Evolutionary conservation across 2,329 filamentous ascomycete species (phyloP).

Genomic region (Trichoderma aggressivum): DNA sequence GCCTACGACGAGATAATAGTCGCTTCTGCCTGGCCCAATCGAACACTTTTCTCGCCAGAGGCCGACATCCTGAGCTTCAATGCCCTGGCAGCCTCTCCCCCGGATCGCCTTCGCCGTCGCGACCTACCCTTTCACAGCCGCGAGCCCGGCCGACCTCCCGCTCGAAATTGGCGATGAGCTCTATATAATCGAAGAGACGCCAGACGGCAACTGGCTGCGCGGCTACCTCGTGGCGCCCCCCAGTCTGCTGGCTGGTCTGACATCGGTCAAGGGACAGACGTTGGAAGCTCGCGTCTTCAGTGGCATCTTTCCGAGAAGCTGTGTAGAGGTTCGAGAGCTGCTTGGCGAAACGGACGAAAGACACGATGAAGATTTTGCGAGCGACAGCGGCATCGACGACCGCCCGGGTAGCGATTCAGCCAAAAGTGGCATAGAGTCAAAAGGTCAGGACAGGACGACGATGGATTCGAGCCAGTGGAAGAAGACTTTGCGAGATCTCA

Average conservation of each 20-base stretch:
- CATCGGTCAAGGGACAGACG: slow-evolving; percentile 85
- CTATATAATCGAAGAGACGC: slow-evolving; percentile 97
- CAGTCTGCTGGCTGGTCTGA: slow-evolving; percentile 86
- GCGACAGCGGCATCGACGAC: slow-evolving; percentile 31
- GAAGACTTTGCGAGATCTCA: slow-evolving; percentile 35
- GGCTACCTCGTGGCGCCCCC: slow-evolving; percentile 95
- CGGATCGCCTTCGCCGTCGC: slow-evolving; percentile 97
- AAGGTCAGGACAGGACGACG: slow-evolving; percentile 30
- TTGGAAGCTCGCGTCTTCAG: slow-evolving; percentile 95
- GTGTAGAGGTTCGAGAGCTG: slow-evolving; percentile 91
- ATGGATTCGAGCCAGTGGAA: slow-evolving; percentile 27
- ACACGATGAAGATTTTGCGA: slow-evolving; percentile 39
- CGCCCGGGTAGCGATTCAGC: slow-evolving; percentile 47
- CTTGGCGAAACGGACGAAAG: slow-evolving; percentile 68
- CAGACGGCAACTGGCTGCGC: slow-evolving; percentile 87
- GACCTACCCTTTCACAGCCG: slow-evolving; percentile 87
- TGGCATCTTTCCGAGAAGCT: slow-evolving; percentile 94
- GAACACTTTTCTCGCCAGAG: slow-evolving; percentile 11
- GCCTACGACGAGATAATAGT: background rate
- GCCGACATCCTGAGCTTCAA: slow-evolving; percentile 40
- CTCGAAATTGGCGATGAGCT: slow-evolving; percentile 97
- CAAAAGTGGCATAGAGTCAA: slow-evolving; percentile 45
- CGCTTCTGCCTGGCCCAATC: slow-evolving; percentile 10
- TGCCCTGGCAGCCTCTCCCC: slow-evolving; percentile 97
- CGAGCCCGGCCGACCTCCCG: slow-evolving; percentile 83